A percentile compares a stretch with the other conserved stretches of the same genome.
Evolutionary conservation across 1,284 basidiomycete species (phyloP).

Genomic region (Vanrija sp.): DNA sequence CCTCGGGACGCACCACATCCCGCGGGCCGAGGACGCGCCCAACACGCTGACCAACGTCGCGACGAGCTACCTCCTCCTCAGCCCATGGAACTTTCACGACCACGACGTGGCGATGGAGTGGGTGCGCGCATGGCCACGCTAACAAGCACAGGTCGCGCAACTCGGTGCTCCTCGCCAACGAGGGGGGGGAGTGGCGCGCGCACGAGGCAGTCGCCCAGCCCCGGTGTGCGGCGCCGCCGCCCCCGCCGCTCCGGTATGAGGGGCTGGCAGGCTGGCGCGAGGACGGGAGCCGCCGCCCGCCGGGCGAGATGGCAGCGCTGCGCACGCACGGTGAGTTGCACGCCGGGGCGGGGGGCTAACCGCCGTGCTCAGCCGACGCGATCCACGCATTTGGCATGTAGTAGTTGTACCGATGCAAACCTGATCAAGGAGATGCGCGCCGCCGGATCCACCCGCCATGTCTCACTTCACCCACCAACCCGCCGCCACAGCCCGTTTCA

Average conservation of each 20-base stretch:
- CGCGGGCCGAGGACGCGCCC: slow-evolving; percentile 55
- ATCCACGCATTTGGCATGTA: slow-evolving; percentile 5
- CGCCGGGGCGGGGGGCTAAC: not conserved
- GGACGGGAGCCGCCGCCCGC: slow-evolving; percentile 7
- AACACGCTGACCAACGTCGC: slow-evolving; percentile 62
- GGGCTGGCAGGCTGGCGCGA: slow-evolving; percentile 13
- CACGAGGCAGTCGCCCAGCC: slow-evolving; percentile 56
- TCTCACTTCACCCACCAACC: no score
- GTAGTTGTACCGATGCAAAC: not conserved
- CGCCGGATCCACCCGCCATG: no score
- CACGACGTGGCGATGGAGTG: slow-evolving; percentile 56
- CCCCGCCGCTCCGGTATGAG: slow-evolving; percentile 2
- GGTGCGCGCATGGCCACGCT: not conserved
- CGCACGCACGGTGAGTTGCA: not conserved
- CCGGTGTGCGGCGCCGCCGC: slow-evolving; percentile 48
- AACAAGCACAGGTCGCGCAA: slow-evolving; percentile 9
- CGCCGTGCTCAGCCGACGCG: not conserved
- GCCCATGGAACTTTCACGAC: slow-evolving; percentile 64
- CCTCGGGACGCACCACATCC: slow-evolving; percentile 55
- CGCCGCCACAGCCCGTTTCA: no score
- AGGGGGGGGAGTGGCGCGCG: slow-evolving; percentile 50
- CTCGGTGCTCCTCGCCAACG: slow-evolving; percentile 50
- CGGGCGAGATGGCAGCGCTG: not conserved
- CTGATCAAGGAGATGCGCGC: no score
- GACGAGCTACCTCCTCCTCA: slow-evolving; percentile 57